phyloP scores from a whole-genome alignment of 495 filamentous ascomycete species.

The Daldinia decipiens region DNA sequence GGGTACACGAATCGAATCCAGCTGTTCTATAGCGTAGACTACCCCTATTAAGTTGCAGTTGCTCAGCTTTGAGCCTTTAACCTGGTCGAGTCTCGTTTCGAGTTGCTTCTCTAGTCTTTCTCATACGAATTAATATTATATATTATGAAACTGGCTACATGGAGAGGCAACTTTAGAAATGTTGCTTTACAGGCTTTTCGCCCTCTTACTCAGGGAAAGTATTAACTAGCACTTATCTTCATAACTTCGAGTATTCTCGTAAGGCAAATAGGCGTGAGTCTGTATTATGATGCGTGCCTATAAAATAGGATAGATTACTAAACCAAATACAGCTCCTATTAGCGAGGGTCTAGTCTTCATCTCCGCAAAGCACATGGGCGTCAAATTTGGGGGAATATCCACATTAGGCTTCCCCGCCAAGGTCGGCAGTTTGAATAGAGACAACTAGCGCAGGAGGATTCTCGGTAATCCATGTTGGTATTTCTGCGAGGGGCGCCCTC shows the following conservation, averaged over 20 bases:
- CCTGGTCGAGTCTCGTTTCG: not conserved
- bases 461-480: slow-evolving; percentile 21
- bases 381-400: slow-evolving; percentile 32
- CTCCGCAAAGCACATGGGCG: slow-evolving; percentile 31
- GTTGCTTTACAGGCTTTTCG: too few species aligned
- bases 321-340: slow-evolving; percentile 25
- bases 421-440: slow-evolving; percentile 41
- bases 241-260: too few species aligned
- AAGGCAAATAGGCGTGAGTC: not conserved
- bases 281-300: slow-evolving; percentile 4
- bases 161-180: too few species aligned
- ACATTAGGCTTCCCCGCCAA: slow-evolving; percentile 41
- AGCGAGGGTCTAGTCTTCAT: slow-evolving; percentile 16
- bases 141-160: too few species aligned
- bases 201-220: not conserved
- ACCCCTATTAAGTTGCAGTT: slow-evolving; percentile 4
- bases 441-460: slow-evolving; percentile 8
- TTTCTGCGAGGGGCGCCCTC: slow-evolving; percentile 22
- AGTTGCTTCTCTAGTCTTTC: not conserved
- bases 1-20: slow-evolving; percentile 21
- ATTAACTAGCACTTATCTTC: not conserved
- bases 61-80: slow-evolving; percentile 12
- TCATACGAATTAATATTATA: not conserved
- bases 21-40: not conserved
- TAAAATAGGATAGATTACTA: slow-evolving; percentile 29